Conservation (phyloP, 768 basidiomycete species). For the Boletus pseudopeckii region DNA sequence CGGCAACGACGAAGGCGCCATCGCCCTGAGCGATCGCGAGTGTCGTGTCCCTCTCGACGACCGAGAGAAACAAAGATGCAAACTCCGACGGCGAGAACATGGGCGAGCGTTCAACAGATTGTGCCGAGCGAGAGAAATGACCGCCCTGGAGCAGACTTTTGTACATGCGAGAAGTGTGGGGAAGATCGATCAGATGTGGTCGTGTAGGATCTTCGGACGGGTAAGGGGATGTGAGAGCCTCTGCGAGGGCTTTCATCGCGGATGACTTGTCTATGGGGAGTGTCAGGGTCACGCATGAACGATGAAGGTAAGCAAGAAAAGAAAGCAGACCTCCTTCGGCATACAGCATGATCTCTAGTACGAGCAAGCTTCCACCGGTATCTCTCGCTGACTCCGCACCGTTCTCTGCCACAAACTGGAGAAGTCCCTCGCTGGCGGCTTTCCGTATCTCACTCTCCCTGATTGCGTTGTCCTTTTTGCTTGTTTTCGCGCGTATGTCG, state of each 20-base stretch:
- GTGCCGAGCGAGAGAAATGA: slow-evolving; percentile 68
- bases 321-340: slow-evolving; percentile 71
- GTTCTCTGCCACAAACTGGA: slow-evolving; percentile 65
- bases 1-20: slow-evolving; percentile 75
- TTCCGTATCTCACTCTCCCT: slow-evolving; percentile 69
- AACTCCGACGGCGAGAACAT: slow-evolving; percentile 59
- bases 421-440: slow-evolving; percentile 69
- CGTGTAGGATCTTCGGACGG: slow-evolving; percentile 46
- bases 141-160: slow-evolving; percentile 90
- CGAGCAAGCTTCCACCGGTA: slow-evolving; percentile 74
- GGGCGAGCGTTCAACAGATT: slow-evolving; percentile 48
- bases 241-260: slow-evolving; percentile 59
- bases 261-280: slow-evolving; percentile 60
- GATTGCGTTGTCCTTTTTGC: slow-evolving; percentile 71
- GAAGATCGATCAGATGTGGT: slow-evolving; percentile 74
- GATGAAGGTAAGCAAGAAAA: slow-evolving; percentile 8
- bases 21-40: slow-evolving; percentile 55
- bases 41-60: slow-evolving; percentile 50
- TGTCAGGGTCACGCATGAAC: background rate
- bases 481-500: slow-evolving; percentile 60
- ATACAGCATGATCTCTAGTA: slow-evolving; percentile 79
- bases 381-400: slow-evolving; percentile 65
- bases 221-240: slow-evolving; percentile 52
- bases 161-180: slow-evolving; percentile 80
- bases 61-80: slow-evolving; percentile 52